A percentile compares a stretch with the other conserved stretches of the same genome.
phyloP scores from a whole-genome alignment of 495 filamentous ascomycete species.

The Ramalina peruviana region DNA sequence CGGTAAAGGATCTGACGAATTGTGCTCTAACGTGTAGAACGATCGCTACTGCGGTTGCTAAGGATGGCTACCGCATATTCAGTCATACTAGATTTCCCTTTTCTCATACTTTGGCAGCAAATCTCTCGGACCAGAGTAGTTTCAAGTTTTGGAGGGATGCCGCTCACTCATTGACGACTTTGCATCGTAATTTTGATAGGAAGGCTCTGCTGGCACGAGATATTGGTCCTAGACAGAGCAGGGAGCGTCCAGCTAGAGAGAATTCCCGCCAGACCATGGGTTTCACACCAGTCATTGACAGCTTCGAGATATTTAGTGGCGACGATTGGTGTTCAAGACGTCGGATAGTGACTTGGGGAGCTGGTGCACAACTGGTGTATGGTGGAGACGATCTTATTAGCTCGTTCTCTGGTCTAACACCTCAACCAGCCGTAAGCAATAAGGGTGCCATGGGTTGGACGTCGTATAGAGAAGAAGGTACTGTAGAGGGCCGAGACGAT shows the following conservation, averaged over 20 bases:
- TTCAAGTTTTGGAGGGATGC: constrained; percentile 35
- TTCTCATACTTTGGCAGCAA: constrained; percentile 13
- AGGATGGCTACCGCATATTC: constrained; percentile 46
- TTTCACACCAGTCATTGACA: constrained; percentile 47
- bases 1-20: constrained; percentile 30
- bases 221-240: constrained; percentile 25
- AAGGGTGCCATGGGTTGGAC: constrained; percentile 27
- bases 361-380: constrained; percentile 42
- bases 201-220: constrained; percentile 43
- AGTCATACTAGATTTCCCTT: constrained; percentile 38
- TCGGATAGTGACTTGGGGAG: constrained; percentile 48
- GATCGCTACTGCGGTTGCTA: constrained; percentile 34
- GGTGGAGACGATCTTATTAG: constrained; percentile 19
- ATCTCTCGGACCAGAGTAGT: not conserved
- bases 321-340: constrained; percentile 36
- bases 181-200: constrained; percentile 45
- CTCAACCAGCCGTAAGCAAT: not conserved
- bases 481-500: constrained; percentile 47
- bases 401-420: not conserved
- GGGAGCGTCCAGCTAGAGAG: not conserved
- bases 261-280: constrained; percentile 45
- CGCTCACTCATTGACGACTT: constrained; percentile 40
- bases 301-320: constrained; percentile 41
- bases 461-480: constrained; percentile 36
- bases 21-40: constrained; percentile 37